phyloP scores from a whole-genome alignment of 2,329 filamentous ascomycete species.

The Aspergillus amoenus region DNA sequence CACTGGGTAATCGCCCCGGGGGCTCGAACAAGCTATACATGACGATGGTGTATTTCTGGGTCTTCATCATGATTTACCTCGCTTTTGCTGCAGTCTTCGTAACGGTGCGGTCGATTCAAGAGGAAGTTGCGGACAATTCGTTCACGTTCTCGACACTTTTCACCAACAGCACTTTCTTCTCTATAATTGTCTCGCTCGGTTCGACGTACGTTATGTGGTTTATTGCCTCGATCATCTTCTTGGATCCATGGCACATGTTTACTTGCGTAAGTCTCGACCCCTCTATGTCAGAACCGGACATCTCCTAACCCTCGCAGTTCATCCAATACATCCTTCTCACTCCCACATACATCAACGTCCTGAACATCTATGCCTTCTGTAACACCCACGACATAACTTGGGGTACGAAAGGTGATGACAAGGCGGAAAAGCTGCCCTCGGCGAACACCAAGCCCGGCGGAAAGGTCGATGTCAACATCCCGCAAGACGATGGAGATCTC shows the following conservation, averaged over 20 bases:
- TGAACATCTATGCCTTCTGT: constrained; percentile 99
- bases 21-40: constrained; percentile 93
- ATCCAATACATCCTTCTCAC: constrained; percentile 92
- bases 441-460: constrained; percentile 90
- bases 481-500: constrained; percentile 88
- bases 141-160: constrained; percentile 76
- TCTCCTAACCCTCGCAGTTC: constrained; percentile 52
- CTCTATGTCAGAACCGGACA: not conserved
- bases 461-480: constrained; percentile 84
- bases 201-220: constrained; percentile 95
- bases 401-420: constrained; percentile 98
- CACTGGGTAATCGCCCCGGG: constrained; percentile 90
- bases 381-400: constrained; percentile 97
- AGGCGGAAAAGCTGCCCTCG: constrained; percentile 82
- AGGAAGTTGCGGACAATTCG: constrained; percentile 59
- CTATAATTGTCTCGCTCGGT: constrained; percentile 85
- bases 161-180: constrained; percentile 86
- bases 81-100: constrained; percentile 95
- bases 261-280: constrained; percentile 57
- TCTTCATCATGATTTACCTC: constrained; percentile 88
- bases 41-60: constrained; percentile 99
- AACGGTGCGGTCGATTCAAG: constrained; percentile 79
- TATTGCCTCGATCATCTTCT: constrained; percentile 85
- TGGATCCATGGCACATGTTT: constrained; percentile 99
- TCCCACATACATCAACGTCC: constrained; percentile 95